Evolutionary conservation across 371 early-diverging fungal species (phyloP).

Genomic region (Syncephalastrum contaminatum): DNA sequence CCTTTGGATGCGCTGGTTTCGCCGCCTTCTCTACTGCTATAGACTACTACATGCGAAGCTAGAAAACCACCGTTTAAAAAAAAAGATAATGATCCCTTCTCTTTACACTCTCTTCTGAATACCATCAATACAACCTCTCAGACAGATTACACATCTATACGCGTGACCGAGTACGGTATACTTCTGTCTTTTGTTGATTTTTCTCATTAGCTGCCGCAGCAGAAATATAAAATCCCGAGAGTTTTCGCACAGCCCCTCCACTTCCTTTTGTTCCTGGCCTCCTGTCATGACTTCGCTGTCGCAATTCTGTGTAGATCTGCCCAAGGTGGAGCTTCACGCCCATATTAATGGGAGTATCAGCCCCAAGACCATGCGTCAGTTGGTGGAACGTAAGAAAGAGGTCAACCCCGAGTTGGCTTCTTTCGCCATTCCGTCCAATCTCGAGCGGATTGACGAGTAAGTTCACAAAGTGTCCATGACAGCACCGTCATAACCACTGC

Average conservation of each 20-base stretch:
- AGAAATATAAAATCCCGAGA: background rate
- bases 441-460: slow-evolving; percentile 39
- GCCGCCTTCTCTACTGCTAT: slow-evolving; percentile 95
- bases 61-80: too few species aligned
- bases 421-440: slow-evolving; percentile 32
- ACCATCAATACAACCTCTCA: too few species aligned
- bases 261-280: slow-evolving; percentile 1
- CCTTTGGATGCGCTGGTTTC: slow-evolving; percentile 89
- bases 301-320: slow-evolving; percentile 42
- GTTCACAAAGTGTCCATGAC: background rate
- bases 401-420: slow-evolving; percentile 35
- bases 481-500: too few species aligned
- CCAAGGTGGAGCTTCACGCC: slow-evolving; percentile 65
- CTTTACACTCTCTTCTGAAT: too few species aligned
- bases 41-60: slow-evolving; percentile 41
- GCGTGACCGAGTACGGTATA: too few species aligned
- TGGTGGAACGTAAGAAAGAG: slow-evolving; percentile 43
- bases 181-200: too few species aligned
- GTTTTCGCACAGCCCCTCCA: background rate
- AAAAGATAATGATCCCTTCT: too few species aligned
- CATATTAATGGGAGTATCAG: slow-evolving; percentile 63
- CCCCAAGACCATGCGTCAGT: slow-evolving; percentile 38
- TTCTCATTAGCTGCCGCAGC: background rate
- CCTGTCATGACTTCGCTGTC: slow-evolving; percentile 1
- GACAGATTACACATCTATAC: too few species aligned